Conservation (phyloP, 1,139 yeast genomes). For the Martiniozyma asiatica region DNA sequence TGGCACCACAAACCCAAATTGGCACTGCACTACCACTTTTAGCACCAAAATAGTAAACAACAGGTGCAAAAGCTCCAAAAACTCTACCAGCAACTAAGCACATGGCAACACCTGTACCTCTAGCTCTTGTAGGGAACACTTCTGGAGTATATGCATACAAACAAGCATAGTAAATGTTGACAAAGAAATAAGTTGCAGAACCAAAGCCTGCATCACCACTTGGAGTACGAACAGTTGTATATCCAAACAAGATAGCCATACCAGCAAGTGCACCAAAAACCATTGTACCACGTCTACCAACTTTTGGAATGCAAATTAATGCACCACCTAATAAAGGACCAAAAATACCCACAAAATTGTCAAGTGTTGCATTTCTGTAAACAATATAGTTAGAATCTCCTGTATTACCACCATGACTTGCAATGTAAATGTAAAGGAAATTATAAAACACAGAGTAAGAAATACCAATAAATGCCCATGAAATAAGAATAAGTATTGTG, state of each 20-base stretch:
- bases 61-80: slow-evolving; percentile 39
- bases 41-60: slow-evolving; percentile 34
- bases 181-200: slow-evolving; percentile 36
- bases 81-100: slow-evolving; percentile 36
- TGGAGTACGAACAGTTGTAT: slow-evolving; percentile 39
- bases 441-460: slow-evolving; percentile 40
- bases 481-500: slow-evolving; percentile 28
- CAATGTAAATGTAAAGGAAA: slow-evolving; percentile 37
- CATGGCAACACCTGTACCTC: slow-evolving; percentile 46
- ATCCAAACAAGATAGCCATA: slow-evolving; percentile 46
- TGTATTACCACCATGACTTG: slow-evolving; percentile 33
- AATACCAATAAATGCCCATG: slow-evolving; percentile 42
- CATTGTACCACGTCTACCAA: slow-evolving; percentile 48
- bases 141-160: slow-evolving; percentile 51
- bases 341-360: slow-evolving; percentile 37
- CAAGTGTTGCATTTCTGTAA: slow-evolving; percentile 43
- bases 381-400: slow-evolving; percentile 27
- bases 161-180: slow-evolving; percentile 42
- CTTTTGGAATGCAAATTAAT: slow-evolving; percentile 29
- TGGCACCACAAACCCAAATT: slow-evolving; percentile 49
- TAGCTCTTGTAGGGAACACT: slow-evolving; percentile 41
- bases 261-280: slow-evolving; percentile 38
- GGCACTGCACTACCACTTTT: slow-evolving; percentile 34
- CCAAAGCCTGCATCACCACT: slow-evolving; percentile 42
- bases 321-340: slow-evolving; percentile 48